Conservation (phyloP, 2,329 filamentous ascomycete genomes). For the Botrytis aclada region DNA sequence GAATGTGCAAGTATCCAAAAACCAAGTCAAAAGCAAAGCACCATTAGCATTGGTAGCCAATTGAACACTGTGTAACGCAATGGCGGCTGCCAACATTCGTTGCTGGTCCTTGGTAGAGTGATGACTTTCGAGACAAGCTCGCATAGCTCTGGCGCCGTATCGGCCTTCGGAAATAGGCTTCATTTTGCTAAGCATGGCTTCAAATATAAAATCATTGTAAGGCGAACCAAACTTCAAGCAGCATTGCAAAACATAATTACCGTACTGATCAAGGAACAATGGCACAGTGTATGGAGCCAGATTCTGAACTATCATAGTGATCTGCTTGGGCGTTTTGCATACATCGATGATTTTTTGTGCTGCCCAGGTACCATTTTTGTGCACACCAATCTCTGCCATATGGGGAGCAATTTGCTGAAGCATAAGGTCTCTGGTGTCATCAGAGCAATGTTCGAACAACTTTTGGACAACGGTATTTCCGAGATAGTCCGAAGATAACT, state of each 20-base stretch:
- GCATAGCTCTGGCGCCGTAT: constrained; percentile 93
- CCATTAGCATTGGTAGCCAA: constrained; percentile 95
- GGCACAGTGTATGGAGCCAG: constrained; percentile 84
- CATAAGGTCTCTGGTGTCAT: constrained; percentile 88
- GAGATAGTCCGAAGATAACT: constrained; percentile 91
- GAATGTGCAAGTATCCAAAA: constrained; percentile 96
- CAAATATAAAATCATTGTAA: constrained; percentile 95
- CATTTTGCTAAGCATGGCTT: constrained; percentile 90
- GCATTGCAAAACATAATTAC: constrained; percentile 97
- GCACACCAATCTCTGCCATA: constrained; percentile 91
- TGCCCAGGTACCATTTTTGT: constrained; percentile 99
- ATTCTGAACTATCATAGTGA: constrained; percentile 78
- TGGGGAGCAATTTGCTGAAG: constrained; percentile 82
- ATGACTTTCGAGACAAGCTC: constrained; percentile 93
- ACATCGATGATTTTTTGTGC: constrained; percentile 99
- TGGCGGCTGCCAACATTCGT: constrained; percentile 86
- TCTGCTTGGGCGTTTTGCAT: constrained; percentile 79
- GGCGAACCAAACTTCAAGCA: constrained; percentile 88
- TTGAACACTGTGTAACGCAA: constrained; percentile 95
- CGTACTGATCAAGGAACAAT: constrained; percentile 94
- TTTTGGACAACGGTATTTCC: constrained; percentile 99
- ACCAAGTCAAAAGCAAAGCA: constrained; percentile 91
- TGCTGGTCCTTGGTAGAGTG: constrained; percentile 94
- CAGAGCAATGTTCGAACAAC: constrained; percentile 93
- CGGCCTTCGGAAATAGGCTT: constrained; percentile 92